These are phyloP conservation scores for Plasmodium inui DNA, from an alignment of 169 alveolate genomes.

Conservation along the genomic window DNA sequence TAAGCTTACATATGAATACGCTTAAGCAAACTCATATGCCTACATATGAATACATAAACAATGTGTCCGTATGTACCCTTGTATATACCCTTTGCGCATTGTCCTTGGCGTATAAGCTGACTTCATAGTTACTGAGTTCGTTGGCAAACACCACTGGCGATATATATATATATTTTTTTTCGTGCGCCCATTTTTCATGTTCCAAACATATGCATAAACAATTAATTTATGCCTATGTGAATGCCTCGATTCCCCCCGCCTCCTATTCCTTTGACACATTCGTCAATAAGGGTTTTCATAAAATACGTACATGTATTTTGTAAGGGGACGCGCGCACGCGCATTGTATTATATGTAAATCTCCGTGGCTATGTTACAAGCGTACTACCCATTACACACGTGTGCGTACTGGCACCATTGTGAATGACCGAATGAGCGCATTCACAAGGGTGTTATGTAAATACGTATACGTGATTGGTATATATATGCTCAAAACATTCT, in stretches of 20 bases:
- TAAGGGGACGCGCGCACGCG: background rate
- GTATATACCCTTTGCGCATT: background rate
- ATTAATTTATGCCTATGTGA: background rate
- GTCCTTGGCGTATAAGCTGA: background rate
- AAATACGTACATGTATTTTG: background rate
- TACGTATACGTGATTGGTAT: background rate
- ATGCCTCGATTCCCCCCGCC: background rate
- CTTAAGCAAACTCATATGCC: background rate
- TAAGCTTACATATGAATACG: background rate
- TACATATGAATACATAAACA: background rate
- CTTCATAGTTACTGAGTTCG: background rate
- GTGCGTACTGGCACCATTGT: background rate
- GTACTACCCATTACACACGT: background rate
- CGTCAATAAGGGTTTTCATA: background rate
- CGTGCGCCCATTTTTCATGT: background rate
- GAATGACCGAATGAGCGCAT: background rate
- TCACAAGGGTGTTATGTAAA: background rate
- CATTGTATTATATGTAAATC: background rate
- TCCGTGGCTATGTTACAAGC: background rate
- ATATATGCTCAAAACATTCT: background rate
- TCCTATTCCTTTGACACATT: background rate
- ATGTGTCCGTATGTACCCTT: conserved; percentile 2
- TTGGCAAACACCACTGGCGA: background rate
- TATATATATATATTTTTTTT: background rate
- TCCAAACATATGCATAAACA: background rate